Evolutionary conservation across 805 yeast species (phyloP).

Genomic region (Pichia californica): DNA sequence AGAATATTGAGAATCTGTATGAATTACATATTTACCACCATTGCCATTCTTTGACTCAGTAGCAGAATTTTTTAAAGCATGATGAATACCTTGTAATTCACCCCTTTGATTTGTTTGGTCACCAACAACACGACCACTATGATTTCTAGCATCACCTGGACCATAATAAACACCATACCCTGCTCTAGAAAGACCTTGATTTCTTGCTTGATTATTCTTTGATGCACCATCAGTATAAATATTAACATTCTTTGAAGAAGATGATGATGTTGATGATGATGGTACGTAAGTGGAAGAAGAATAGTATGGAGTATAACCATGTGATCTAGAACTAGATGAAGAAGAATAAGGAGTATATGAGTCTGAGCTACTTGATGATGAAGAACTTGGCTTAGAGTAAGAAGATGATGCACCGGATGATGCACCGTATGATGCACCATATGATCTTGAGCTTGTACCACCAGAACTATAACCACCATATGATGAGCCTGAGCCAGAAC

Average conservation of each 20-base stretch:
- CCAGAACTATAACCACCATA: no score
- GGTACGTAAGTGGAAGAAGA: not conserved
- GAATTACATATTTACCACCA: slow-evolving; percentile 33
- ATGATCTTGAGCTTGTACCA: not conserved
- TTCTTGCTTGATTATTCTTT: slow-evolving; percentile 45
- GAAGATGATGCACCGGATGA: not conserved
- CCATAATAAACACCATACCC: slow-evolving; percentile 82
- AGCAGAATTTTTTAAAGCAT: slow-evolving; percentile 43
- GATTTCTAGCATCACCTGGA: slow-evolving; percentile 44
- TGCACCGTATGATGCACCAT: not conserved
- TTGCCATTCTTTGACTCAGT: slow-evolving; percentile 26
- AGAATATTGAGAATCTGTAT: slow-evolving; percentile 69
- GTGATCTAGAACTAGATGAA: not conserved
- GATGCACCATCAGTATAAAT: slow-evolving; percentile 81
- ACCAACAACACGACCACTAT: slow-evolving; percentile 44
- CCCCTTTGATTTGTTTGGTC: slow-evolving; percentile 75
- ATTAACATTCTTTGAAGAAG: slow-evolving; percentile 1
- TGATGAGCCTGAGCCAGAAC: not conserved
- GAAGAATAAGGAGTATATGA: not conserved
- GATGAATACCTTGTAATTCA: slow-evolving; percentile 61
- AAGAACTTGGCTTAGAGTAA: not conserved
- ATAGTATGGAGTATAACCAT: not conserved
- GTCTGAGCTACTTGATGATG: not conserved
- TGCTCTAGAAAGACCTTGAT: slow-evolving; percentile 30
- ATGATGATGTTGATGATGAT: slow-evolving; percentile 4